phyloP scores from a whole-genome alignment of 768 basidiomycete species.

The Clathrus columnatus region DNA sequence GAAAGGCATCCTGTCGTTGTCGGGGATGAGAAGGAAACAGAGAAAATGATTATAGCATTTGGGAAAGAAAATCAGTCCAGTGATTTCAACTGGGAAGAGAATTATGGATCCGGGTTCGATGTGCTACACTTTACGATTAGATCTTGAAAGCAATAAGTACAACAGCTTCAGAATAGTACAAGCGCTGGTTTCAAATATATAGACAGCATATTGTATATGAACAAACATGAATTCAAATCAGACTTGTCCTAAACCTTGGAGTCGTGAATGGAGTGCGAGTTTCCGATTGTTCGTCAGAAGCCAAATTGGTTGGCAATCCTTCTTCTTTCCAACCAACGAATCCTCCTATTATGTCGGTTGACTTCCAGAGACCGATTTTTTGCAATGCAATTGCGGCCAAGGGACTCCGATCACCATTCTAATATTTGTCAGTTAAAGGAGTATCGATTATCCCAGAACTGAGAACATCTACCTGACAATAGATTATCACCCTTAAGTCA shows the following conservation, averaged over 20 bases:
- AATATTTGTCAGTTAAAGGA: neutral
- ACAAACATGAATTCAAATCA: too few species aligned
- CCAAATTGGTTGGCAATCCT: slow-evolving; percentile 40
- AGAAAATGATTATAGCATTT: slow-evolving; percentile 48
- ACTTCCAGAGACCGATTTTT: slow-evolving; percentile 60
- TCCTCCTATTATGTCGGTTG: slow-evolving; percentile 73
- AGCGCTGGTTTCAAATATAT: too few species aligned
- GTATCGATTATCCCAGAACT: neutral
- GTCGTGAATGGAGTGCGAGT: neutral
- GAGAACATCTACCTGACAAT: slow-evolving; percentile 40
- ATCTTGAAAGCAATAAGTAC: neutral
- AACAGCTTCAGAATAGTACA: neutral
- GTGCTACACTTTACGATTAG: slow-evolving; percentile 44
- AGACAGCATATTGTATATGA: too few species aligned
- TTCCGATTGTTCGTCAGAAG: neutral
- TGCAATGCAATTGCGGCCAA: slow-evolving; percentile 64
- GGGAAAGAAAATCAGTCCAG: slow-evolving; percentile 65
- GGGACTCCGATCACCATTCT: slow-evolving; percentile 61
- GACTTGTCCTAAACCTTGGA: neutral
- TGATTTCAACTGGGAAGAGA: slow-evolving; percentile 60
- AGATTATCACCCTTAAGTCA: slow-evolving; percentile 64
- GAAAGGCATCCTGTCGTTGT: slow-evolving; percentile 46
- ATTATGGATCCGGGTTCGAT: slow-evolving; percentile 62
- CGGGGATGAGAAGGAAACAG: slow-evolving; percentile 39
- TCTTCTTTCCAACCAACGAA: slow-evolving; percentile 63